Conservation (phyloP, 371 early-diverging fungal genomes). For the Dentiscutata heterogama region DNA sequence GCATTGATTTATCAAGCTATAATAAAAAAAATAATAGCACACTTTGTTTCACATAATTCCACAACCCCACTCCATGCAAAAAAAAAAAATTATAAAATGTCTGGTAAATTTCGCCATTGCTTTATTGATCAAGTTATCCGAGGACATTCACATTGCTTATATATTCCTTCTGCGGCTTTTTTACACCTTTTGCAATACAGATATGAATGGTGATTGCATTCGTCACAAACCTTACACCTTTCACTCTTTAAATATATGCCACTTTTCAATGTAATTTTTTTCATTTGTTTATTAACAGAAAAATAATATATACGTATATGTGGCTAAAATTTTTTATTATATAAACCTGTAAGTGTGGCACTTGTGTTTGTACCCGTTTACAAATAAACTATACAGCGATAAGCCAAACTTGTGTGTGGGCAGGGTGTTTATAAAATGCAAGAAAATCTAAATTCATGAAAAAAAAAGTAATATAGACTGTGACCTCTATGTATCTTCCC, state of each 20-base stretch:
- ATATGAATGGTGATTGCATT: conserved; percentile 1
- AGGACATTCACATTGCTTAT: not conserved
- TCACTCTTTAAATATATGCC: not conserved
- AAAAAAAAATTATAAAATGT: conserved; percentile 23
- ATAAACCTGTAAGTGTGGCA: too few relatives aligned
- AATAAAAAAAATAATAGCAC: not conserved
- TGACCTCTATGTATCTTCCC: too few relatives aligned
- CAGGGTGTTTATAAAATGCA: too few relatives aligned
- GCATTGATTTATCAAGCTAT: not conserved
- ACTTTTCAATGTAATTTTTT: not conserved
- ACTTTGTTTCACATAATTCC: conserved; percentile 2
- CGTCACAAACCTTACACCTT: not conserved
- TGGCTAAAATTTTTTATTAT: too few relatives aligned
- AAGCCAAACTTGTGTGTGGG: too few relatives aligned
- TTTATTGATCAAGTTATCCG: not conserved
- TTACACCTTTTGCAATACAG: not conserved
- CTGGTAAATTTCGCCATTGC: conserved; percentile 7
- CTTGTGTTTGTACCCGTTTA: too few relatives aligned
- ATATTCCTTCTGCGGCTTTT: not conserved
- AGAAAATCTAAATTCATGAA: too few relatives aligned
- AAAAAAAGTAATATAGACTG: too few relatives aligned
- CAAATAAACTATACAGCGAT: too few relatives aligned
- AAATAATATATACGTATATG: too few relatives aligned
- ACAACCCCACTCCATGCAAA: not conserved
- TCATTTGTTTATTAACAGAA: too few relatives aligned